Percentiles rank a stretch among this genome's conserved stretches.
These are phyloP conservation scores for Rhizopus stolonifer DNA, from an alignment of 371 early-diverging fungal genomes.

Conservation along the genomic window DNA sequence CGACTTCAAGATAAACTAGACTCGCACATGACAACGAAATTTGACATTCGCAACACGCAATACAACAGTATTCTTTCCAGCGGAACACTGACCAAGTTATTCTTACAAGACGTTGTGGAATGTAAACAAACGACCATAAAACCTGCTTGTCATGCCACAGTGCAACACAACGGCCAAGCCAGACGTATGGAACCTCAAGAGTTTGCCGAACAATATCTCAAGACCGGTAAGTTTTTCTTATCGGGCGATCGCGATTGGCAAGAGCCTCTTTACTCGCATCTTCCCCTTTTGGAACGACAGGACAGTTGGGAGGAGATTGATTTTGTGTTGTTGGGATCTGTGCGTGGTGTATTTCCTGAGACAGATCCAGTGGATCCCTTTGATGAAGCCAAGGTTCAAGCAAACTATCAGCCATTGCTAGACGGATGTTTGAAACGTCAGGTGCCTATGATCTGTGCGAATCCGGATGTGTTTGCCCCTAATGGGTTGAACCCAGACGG, in stretches of 20 bases:
- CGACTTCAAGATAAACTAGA: slow-evolving; percentile 32
- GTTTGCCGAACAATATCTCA: slow-evolving; percentile 25
- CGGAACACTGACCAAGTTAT: slow-evolving; percentile 36
- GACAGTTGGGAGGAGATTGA: slow-evolving; percentile 32
- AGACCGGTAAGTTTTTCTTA: slow-evolving; percentile 36
- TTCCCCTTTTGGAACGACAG: slow-evolving; percentile 23
- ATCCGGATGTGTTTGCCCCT: slow-evolving; percentile 49
- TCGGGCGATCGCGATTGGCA: slow-evolving; percentile 39
- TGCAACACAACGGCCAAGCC: slow-evolving; percentile 1
- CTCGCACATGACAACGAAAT: slow-evolving; percentile 28
- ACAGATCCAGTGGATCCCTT: slow-evolving; percentile 20
- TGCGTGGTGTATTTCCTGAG: slow-evolving; percentile 18
- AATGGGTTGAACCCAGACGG: slow-evolving; percentile 37
- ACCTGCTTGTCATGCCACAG: slow-evolving; percentile 25
- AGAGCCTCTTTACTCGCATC: slow-evolving; percentile 31
- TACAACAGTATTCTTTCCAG: slow-evolving; percentile 43
- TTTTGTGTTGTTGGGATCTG: slow-evolving; percentile 40
- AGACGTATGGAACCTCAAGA: slow-evolving; percentile 22
- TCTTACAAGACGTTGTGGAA: slow-evolving; percentile 24
- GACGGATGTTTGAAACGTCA: slow-evolving; percentile 20
- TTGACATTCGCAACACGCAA: slow-evolving; percentile 18
- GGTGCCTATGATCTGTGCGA: slow-evolving; percentile 42
- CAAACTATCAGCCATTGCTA: slow-evolving; percentile 32
- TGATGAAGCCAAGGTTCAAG: slow-evolving; percentile 23
- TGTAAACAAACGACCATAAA: background rate